phyloP scores from a whole-genome alignment of 2,329 filamentous ascomycete species.

The Nothophoma quercina region DNA sequence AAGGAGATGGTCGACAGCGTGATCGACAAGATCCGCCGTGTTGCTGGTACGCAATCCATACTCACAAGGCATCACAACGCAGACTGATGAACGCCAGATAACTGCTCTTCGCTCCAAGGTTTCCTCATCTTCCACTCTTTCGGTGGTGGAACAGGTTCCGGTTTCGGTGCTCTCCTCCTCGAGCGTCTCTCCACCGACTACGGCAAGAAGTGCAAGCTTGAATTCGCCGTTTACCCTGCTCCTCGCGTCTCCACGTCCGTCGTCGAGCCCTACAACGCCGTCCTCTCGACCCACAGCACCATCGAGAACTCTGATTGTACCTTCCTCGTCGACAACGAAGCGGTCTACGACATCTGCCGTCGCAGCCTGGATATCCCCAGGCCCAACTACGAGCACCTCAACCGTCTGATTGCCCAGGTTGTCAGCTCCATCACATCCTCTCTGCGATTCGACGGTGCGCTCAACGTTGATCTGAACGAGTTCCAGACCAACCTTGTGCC shows the following conservation, averaged over 20 bases:
- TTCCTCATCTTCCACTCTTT: slow-evolving; percentile 81
- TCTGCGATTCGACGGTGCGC: slow-evolving; percentile 74
- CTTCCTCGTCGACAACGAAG: slow-evolving; percentile 79
- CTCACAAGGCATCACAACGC: not conserved
- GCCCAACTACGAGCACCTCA: slow-evolving; percentile 74
- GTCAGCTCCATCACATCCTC: slow-evolving; percentile 78
- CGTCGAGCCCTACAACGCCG: slow-evolving; percentile 77
- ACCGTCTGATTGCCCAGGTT: slow-evolving; percentile 76
- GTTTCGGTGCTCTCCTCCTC: slow-evolving; percentile 74
- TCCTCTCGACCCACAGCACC: slow-evolving; percentile 76
- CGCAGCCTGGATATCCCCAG: slow-evolving; percentile 74
- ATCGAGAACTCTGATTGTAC: slow-evolving; percentile 81
- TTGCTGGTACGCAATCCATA: slow-evolving; percentile 62
- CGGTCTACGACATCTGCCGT: slow-evolving; percentile 77
- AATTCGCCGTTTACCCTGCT: slow-evolving; percentile 76
- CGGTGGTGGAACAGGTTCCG: slow-evolving; percentile 75
- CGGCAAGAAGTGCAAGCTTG: slow-evolving; percentile 79
- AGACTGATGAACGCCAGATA: slow-evolving; percentile 59
- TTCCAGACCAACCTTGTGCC: slow-evolving; percentile 80
- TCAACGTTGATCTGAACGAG: slow-evolving; percentile 78
- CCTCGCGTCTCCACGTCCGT: slow-evolving; percentile 74
- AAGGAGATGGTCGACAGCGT: slow-evolving; percentile 78
- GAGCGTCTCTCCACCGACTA: slow-evolving; percentile 77
- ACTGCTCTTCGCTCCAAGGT: slow-evolving; percentile 75
- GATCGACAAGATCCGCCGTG: slow-evolving; percentile 73